phyloP scores from a whole-genome alignment of 2,329 filamentous ascomycete genomes.

The Sarocladium oryzae region DNA sequence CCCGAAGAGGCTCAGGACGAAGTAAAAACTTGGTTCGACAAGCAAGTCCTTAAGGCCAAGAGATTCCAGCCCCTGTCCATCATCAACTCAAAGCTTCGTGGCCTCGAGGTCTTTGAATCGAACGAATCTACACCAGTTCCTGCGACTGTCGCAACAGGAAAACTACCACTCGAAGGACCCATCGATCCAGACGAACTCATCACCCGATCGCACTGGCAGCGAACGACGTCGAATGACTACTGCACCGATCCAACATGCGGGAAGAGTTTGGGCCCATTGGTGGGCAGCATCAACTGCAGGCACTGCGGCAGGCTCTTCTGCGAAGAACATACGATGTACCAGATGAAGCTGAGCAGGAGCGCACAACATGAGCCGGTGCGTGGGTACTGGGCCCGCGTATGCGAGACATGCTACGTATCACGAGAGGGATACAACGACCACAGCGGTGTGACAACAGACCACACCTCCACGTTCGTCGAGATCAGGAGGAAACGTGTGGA shows the following conservation, averaged over 20 bases:
- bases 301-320: slow-evolving; percentile 92
- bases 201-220: slow-evolving; percentile 84
- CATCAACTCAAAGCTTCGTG: slow-evolving; percentile 88
- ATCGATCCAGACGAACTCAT: slow-evolving; percentile 86
- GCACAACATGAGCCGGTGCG: slow-evolving; percentile 85
- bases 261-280: slow-evolving; percentile 69
- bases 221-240: slow-evolving; percentile 62
- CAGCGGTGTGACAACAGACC: slow-evolving; percentile 62
- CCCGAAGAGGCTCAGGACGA: slow-evolving; percentile 86
- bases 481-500: slow-evolving; percentile 75
- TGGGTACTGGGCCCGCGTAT: slow-evolving; percentile 90
- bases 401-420: slow-evolving; percentile 98
- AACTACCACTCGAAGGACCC: slow-evolving; percentile 33
- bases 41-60: slow-evolving; percentile 88
- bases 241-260: slow-evolving; percentile 87
- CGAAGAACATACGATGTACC: slow-evolving; percentile 98
- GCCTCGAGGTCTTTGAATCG: slow-evolving; percentile 87
- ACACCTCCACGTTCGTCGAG: slow-evolving; percentile 62
- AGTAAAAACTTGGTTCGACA: slow-evolving; percentile 95
- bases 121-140: slow-evolving; percentile 58
- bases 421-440: slow-evolving; percentile 93
- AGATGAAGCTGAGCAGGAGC: slow-evolving; percentile 91
- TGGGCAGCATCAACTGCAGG: slow-evolving; percentile 85
- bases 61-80: slow-evolving; percentile 86
- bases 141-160: slow-evolving; percentile 30